phyloP scores from a whole-genome alignment of 208 protist species.

The Leishmania tropica region DNA sequence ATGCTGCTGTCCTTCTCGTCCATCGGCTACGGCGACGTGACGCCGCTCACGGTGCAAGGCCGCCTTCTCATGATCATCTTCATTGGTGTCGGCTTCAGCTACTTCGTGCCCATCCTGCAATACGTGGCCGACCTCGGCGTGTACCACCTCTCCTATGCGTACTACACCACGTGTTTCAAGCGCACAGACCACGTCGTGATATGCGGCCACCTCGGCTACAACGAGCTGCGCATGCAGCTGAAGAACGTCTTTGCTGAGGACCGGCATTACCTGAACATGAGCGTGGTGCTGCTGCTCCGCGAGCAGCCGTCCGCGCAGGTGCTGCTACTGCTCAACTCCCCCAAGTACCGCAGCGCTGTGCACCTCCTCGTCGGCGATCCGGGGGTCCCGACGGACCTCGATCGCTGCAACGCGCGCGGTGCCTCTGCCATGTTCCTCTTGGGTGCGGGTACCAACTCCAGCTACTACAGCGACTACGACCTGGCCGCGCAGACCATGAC shows the following conservation, averaged over 20 bases:
- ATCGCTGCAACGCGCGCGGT: slow-evolving; percentile 44
- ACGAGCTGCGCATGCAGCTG: slow-evolving; percentile 43
- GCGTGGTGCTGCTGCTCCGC: slow-evolving; percentile 33
- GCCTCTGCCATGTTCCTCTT: slow-evolving; percentile 43
- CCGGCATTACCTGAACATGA: slow-evolving; percentile 35
- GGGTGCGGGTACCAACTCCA: slow-evolving; percentile 36
- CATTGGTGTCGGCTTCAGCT: slow-evolving; percentile 39
- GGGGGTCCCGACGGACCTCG: slow-evolving; percentile 24
- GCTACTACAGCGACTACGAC: slow-evolving; percentile 48
- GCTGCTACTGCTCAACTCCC: slow-evolving; percentile 38
- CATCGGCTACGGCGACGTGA: slow-evolving; percentile 44
- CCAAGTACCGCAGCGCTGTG: slow-evolving; percentile 41
- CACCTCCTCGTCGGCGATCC: slow-evolving; percentile 37
- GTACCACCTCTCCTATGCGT: slow-evolving; percentile 26
- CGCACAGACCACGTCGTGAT: slow-evolving; percentile 38
- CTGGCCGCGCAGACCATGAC: slow-evolving; percentile 32
- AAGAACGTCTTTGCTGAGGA: slow-evolving; percentile 43
- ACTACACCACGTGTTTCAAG: slow-evolving; percentile 46
- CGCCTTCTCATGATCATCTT: slow-evolving; percentile 41
- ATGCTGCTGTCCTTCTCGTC: slow-evolving; percentile 46
- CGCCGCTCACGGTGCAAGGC: slow-evolving; percentile 29
- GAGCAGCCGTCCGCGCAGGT: slow-evolving; percentile 36
- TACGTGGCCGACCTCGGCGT: slow-evolving; percentile 43
- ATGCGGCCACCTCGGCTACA: slow-evolving; percentile 30
- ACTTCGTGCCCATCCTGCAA: slow-evolving; percentile 40